Evolutionary conservation across 2,329 filamentous ascomycete genomes (phyloP).

Genomic region (Amylocarpus encephaloides): DNA sequence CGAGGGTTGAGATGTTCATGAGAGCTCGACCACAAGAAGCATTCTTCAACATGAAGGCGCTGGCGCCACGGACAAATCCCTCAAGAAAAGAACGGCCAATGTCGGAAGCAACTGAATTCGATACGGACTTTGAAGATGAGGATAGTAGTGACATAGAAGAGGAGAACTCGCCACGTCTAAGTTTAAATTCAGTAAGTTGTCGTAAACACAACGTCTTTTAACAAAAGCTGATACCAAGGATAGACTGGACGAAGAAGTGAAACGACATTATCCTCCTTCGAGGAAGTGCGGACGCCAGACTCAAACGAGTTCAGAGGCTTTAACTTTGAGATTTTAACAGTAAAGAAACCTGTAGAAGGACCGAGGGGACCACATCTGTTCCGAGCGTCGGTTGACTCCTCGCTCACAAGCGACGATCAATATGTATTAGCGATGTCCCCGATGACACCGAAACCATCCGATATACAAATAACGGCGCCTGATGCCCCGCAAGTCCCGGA

Average conservation of each 20-base stretch:
- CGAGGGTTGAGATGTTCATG: conserved; percentile 39
- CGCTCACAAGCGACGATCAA: conserved; percentile 45
- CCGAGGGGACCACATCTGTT: conserved; percentile 85
- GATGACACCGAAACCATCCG: conserved; percentile 57
- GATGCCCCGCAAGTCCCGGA: conserved; percentile 23
- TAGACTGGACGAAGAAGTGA: conserved; percentile 69
- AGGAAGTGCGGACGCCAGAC: conserved; percentile 72
- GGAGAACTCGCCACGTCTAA: conserved; percentile 55
- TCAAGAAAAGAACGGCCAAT: conserved; percentile 37
- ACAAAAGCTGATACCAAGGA: conserved; percentile 9
- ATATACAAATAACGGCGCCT: conserved; percentile 25
- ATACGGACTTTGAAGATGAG: conserved; percentile 66
- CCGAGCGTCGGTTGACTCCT: conserved; percentile 57
- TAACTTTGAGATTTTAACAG: conserved; percentile 49
- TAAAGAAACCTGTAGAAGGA: conserved; percentile 62
- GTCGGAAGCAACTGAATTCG: conserved; percentile 70
- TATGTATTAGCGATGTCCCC: conserved; percentile 64
- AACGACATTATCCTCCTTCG: conserved; percentile 80
- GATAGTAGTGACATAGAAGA: conserved; percentile 44
- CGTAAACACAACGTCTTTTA: conserved; percentile 9
- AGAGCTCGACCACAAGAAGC: conserved; percentile 45
- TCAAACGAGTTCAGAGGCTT: conserved; percentile 51
- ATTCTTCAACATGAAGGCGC: conserved; percentile 54
- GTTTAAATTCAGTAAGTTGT: conserved; percentile 63
- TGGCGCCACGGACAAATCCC: conserved; percentile 37